phyloP scores from a whole-genome alignment of 1,284 basidiomycete species.

The Cystobasidium slooffiae region DNA sequence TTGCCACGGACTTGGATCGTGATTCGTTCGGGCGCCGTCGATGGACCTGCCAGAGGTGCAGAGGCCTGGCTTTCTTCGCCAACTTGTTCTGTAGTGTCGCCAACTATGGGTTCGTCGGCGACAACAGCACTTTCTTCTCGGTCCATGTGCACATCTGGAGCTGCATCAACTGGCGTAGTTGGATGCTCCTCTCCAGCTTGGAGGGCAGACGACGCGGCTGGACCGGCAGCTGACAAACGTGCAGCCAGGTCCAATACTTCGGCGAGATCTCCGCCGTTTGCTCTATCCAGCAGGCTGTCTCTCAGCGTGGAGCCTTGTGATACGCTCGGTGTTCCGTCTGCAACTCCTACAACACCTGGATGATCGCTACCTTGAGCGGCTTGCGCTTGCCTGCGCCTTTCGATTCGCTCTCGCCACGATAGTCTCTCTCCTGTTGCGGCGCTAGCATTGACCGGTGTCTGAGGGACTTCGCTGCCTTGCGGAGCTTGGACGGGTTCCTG shows the following conservation, averaged over 20 bases:
- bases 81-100: not conserved
- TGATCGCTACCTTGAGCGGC: not conserved
- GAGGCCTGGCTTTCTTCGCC: not conserved
- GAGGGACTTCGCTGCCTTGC: slow-evolving; percentile 2
- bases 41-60: not conserved
- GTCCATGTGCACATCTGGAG: not conserved
- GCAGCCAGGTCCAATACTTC: slow-evolving; percentile 35
- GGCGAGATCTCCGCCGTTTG: slow-evolving; percentile 18
- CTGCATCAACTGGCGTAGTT: not conserved
- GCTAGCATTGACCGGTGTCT: not conserved
- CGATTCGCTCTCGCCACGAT: slow-evolving; percentile 24
- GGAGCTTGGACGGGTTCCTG: slow-evolving; percentile 43
- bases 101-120: not conserved
- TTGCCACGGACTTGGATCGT: slow-evolving; percentile 88
- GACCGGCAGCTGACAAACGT: slow-evolving; percentile 12
- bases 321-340: too few species aligned
- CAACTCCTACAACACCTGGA: too few species aligned
- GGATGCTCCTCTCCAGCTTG: not conserved
- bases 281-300: too few species aligned
- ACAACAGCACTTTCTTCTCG: slow-evolving; percentile 1
- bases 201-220: not conserved
- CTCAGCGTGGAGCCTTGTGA: too few species aligned
- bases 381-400: slow-evolving; percentile 28
- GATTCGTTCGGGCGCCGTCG: slow-evolving; percentile 61
- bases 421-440: slow-evolving; percentile 16